Evolutionary conservation across 345 rosid genomes (phyloP), one percentile per base, ranked within the genome.

Genomic region (Syzygium oleosum): DNA sequence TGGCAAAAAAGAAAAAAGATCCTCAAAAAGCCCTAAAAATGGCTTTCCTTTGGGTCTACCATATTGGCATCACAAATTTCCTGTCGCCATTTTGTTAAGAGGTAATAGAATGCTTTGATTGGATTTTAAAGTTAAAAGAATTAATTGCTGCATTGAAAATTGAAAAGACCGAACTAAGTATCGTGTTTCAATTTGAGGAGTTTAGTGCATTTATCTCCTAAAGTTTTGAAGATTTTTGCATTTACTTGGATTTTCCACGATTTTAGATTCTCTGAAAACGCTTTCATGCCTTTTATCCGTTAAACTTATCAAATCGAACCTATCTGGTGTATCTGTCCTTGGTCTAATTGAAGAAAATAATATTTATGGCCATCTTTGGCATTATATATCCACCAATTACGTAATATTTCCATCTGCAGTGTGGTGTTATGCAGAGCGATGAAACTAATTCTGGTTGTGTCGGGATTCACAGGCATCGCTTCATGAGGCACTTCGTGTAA

Each of bases 401-500:
- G 27, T 38, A 73, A 19, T 73, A 73, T 38, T 38, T 73, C 83
- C 49, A 38, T 73, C 83, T 19, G 83, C 13, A 19, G 23, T 73
- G 25, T 19, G 27, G 27, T 73, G 2, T 73, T 73, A 25, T 73
- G 14, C 49, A 38, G 49, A 73, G 49, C 38, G 7, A 73, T 73
- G 25, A 73, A 38, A 73, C 49, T 73, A 25, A 19, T 68, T 90
- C 29, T 58, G 49, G 51, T 85, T 73, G 83, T 43, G 85, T 87
- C 61, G 38, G 78, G 78, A 59, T 73, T 87, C 90, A 56, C 92
- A 97, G 99, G 94, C 84, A 88, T 91, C 86, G 27, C 93, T 96
- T 89, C 93, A 91, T n/a, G 94, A 93, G 79, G 88, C 96, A 55
- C 93, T 96, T 88, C 91, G 89, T 84, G 85, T 85, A 85, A 91